Evolutionary conservation across 78 protist genomes (phyloP).

Genomic region (Reticulomyxa filosa): DNA sequence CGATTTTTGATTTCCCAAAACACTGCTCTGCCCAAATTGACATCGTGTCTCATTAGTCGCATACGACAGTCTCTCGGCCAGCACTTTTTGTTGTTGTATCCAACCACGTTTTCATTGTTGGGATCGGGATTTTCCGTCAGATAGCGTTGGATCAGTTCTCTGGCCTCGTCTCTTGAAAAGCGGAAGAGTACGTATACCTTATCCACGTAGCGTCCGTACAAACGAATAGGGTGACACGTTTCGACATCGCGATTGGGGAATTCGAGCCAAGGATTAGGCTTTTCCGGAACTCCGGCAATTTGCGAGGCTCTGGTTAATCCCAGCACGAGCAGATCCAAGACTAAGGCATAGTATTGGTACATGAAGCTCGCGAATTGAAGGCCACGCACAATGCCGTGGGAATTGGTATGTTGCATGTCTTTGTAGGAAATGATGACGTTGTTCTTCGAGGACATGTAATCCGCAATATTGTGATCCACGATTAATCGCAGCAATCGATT

Average conservation of each 20-base stretch:
- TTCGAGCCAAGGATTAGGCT: constrained; percentile 74
- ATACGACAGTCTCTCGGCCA: constrained; percentile 97
- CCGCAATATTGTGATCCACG: constrained; percentile 95
- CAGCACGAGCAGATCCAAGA: constrained; percentile 80
- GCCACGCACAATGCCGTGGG: constrained; percentile 91
- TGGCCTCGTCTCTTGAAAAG: constrained; percentile 72
- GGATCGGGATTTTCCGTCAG: constrained; percentile 99
- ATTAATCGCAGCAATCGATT: constrained; percentile 84
- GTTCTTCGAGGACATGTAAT: constrained; percentile 97
- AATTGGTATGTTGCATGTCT: constrained; percentile 93
- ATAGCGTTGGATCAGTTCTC: constrained; percentile 82
- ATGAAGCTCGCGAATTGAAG: constrained; percentile 94
- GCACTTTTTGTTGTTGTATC: constrained; percentile 92
- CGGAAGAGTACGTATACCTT: constrained; percentile 61
- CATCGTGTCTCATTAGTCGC: constrained; percentile 97
- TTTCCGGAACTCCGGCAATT: constrained; percentile 81
- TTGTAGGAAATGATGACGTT: constrained; percentile 83
- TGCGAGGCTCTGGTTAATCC: constrained; percentile 91
- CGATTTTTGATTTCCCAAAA: constrained; percentile 89
- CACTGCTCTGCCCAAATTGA: constrained; percentile 94
- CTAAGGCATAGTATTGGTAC: constrained; percentile 60
- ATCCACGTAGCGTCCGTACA: constrained; percentile 85
- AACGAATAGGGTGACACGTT: constrained; percentile 86
- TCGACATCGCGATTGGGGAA: constrained; percentile 45
- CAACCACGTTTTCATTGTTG: constrained; percentile 95